Base-by-base conservation (phyloP, 164 flowering plant species). In the Sextonia rubra region DNA sequence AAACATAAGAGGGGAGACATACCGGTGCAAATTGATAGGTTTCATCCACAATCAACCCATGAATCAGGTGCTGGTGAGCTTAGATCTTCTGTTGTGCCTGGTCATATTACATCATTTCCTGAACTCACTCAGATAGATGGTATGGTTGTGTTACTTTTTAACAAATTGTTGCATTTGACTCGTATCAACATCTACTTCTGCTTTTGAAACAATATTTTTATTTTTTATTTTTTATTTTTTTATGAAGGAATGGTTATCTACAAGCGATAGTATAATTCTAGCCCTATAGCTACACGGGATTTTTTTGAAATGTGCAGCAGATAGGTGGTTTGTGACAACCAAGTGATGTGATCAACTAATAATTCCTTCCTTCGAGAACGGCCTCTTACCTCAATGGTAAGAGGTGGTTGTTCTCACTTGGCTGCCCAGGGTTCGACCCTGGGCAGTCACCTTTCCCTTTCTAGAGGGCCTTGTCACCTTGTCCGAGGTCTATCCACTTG, bases 101-200 rank as follows among this genome's bases (percentile, higher is more conserved):
- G 76, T 63, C 64, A 69, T 66, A 12, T 73, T 15, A 55, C 65
- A 29, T 25, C 55, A 75, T 67, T 68, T 15, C 66, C 69, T 70
- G 77, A 82, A 60, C 49, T 64, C 55, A 69, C 77, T 60, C 2
- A 11, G 65, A 55, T 73, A 66, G 73, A 77, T 70, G 96, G 98
- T 91, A 88, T 89, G 91, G 82, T 83, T 78, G 87, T 85, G 72
- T 69, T 26, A 61, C 68, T 49, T 37, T 69, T 70, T 8, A 55
- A 63, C 52, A 20, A 23, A 48, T 12, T 52, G n/a, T 52, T 52
- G 58, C 58, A 14, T 52, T 52, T 52, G 3, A 52, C 58, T 52
- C 44, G 5, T 15, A 52, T 14, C 20, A 14, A 52, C 58, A 14
- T 14, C 58, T 52, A 17, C 44, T 37, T 52, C 58, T 52, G 17